phyloP scores from a whole-genome alignment of 768 basidiomycete species.

The Boletellus ananiceps region DNA sequence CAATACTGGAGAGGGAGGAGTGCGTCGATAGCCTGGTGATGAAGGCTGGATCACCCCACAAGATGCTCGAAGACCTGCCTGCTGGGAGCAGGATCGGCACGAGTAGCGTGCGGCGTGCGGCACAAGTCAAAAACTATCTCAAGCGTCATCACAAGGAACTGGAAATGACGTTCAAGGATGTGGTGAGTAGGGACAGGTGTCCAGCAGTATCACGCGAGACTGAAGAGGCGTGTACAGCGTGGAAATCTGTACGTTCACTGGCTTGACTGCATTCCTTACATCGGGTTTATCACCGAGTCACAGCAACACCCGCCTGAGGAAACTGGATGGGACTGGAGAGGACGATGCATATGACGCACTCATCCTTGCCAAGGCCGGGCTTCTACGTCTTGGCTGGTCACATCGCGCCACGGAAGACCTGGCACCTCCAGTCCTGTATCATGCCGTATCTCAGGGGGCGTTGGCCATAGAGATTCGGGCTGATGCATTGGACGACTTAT shows the following conservation, averaged over 20 bases:
- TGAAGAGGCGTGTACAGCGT: slow-evolving; percentile 43
- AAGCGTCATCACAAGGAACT: slow-evolving; percentile 40
- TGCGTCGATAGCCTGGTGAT: slow-evolving; percentile 87
- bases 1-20: slow-evolving; percentile 82
- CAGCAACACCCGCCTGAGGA: slow-evolving; percentile 86
- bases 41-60: slow-evolving; percentile 67
- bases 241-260: slow-evolving; percentile 71
- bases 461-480: slow-evolving; percentile 80
- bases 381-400: slow-evolving; percentile 72
- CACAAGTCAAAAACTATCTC: slow-evolving; percentile 78
- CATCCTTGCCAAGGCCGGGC: slow-evolving; percentile 90
- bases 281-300: slow-evolving; percentile 6
- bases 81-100: slow-evolving; percentile 91
- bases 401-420: slow-evolving; percentile 75
- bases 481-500: slow-evolving; percentile 53
- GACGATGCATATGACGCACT: slow-evolving; percentile 79
- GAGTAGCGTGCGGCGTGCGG: slow-evolving; percentile 87
- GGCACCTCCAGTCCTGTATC: slow-evolving; percentile 66
- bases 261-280: slow-evolving; percentile 1
- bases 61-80: slow-evolving; percentile 75
- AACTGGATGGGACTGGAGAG: slow-evolving; percentile 69
- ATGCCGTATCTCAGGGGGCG: slow-evolving; percentile 95
- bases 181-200: slow-evolving; percentile 51
- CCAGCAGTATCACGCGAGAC: not conserved
- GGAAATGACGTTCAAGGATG: slow-evolving; percentile 71